A percentile compares a stretch with the other conserved stretches of the same genome.
These are phyloP conservation scores for Erythrophleum fordii DNA, from an alignment of 306 rosid species.

Conservation along the genomic window DNA sequence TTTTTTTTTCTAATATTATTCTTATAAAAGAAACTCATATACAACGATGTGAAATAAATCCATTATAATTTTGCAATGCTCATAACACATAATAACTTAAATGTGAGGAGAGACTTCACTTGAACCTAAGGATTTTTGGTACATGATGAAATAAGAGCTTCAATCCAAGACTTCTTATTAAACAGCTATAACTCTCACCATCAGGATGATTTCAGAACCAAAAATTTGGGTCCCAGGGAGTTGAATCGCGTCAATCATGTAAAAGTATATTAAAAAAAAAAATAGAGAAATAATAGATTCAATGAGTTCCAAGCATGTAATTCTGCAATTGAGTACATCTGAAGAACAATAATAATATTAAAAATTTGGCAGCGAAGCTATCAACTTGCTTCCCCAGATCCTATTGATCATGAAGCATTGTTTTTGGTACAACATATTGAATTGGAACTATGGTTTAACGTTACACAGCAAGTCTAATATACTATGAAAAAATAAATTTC, in stretches of 20 bases:
- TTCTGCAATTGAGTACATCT: slow-evolving; percentile 34
- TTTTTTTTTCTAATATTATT: no score
- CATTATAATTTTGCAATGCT: no score
- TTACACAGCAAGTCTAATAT: slow-evolving; percentile 45
- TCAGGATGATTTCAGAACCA: no score
- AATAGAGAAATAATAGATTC: slow-evolving; percentile 18
- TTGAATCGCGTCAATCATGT: no score
- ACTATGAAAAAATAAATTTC: slow-evolving; percentile 45
- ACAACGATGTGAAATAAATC: no score
- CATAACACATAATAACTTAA: no score
- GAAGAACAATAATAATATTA: slow-evolving; percentile 35
- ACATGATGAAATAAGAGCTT: not conserved
- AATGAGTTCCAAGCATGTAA: slow-evolving; percentile 37
- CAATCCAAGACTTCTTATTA: not conserved
- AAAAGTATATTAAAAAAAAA: no score
- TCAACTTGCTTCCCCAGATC: slow-evolving; percentile 41
- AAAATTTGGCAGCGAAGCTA: slow-evolving; percentile 25
- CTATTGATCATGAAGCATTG: slow-evolving; percentile 44
- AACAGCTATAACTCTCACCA: not conserved
- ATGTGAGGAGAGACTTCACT: no score
- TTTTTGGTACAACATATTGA: not conserved
- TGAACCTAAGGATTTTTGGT: not conserved
- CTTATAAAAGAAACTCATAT: no score
- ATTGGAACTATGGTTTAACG: slow-evolving; percentile 15
- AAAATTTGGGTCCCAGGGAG: no score